Evolutionary conservation across 352 stramenopile genomes (phyloP), one percentile per base, ranked within the genome.

Genomic region (Phytophthora uliginosa): DNA sequence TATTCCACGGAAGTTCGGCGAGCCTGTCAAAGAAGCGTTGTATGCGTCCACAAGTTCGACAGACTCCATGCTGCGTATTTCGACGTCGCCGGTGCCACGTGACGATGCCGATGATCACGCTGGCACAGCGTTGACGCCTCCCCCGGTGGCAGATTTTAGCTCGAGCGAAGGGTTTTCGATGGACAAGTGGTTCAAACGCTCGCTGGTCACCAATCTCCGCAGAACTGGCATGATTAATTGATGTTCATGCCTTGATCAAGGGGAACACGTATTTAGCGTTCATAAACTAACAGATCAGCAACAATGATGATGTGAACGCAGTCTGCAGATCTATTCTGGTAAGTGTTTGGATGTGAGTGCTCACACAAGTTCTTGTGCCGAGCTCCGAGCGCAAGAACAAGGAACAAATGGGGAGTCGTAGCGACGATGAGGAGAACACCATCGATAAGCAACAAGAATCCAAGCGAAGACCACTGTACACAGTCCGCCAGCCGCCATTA

Each of bases 401-500:
- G 59, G 55, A 57, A 17, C 31, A 42, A 63, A 73, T 72, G 57
- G 36, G n/a, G 45, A 56, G 42, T 18, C n/a, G 54, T 28, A 61
- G 34, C 17, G 40, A 61, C 24, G 61, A 65, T 40, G 50, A 62
- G 18, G 54, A 62, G 12, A 6, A 55, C 28, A 24, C 33, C 8
- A 57, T 47, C 6, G 53, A 26, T 7, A 9, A 20, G 22, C 18
- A 24, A 42, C 15, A 18, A 42, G 36, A 47, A 22, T 58, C n/a
- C 4, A 63, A 36, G n/a, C 61, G 53, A 56, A 45, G 59, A n/a
- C 85, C 85, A 8, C 26, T 85, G 26, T 92, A 92, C 65, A 71
- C 74, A 2, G 47, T 66, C 10, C 79, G 85, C 2, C 82, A 86
- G 26, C 75, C 85, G 8, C 85, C 85, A 6, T 66, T 91, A n/a